A percentile compares a stretch with the other conserved stretches of the same genome.
phyloP scores from a whole-genome alignment of 306 rosid species.

The Psophocarpus tetragonolobus region DNA sequence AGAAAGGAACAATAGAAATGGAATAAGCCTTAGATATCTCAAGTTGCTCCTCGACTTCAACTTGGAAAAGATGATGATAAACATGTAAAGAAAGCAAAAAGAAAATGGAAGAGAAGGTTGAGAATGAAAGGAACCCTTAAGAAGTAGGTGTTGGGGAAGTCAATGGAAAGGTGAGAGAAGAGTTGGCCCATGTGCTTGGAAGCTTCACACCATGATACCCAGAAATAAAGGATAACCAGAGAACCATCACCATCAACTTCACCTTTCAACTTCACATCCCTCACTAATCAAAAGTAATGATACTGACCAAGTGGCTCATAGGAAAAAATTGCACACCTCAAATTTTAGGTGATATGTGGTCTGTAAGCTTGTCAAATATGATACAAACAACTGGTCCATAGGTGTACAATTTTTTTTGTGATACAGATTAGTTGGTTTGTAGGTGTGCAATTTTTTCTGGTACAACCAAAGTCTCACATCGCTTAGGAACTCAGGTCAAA shows the following conservation, averaged over 20 bases:
- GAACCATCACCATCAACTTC: constrained; percentile 73
- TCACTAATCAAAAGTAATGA: too few relatives aligned
- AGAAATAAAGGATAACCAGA: constrained; percentile 72
- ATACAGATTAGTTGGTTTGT: too few relatives aligned
- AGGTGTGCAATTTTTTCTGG: too few relatives aligned
- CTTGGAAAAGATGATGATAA: constrained; percentile 46
- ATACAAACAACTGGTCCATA: too few relatives aligned
- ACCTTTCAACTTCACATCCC: constrained; percentile 64
- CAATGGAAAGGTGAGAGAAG: constrained; percentile 75
- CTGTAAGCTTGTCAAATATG: too few relatives aligned
- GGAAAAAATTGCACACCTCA: too few relatives aligned
- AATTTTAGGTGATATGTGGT: too few relatives aligned
- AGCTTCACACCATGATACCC: constrained; percentile 99
- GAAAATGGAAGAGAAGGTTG: not conserved
- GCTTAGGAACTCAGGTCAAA: too few relatives aligned
- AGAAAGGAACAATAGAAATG: constrained; percentile 87
- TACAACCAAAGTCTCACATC: too few relatives aligned
- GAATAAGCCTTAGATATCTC: constrained; percentile 86
- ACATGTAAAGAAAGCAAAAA: not conserved
- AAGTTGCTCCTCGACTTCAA: constrained; percentile 93
- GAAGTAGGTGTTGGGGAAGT: constrained; percentile 78
- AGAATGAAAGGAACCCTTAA: constrained; percentile 52
- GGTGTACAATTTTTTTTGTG: too few relatives aligned
- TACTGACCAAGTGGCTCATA: too few relatives aligned
- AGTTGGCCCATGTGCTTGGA: constrained; percentile 95